These are phyloP conservation scores for Eutrema japonicum DNA, from an alignment of 345 rosid species.

Conservation along the genomic window DNA sequence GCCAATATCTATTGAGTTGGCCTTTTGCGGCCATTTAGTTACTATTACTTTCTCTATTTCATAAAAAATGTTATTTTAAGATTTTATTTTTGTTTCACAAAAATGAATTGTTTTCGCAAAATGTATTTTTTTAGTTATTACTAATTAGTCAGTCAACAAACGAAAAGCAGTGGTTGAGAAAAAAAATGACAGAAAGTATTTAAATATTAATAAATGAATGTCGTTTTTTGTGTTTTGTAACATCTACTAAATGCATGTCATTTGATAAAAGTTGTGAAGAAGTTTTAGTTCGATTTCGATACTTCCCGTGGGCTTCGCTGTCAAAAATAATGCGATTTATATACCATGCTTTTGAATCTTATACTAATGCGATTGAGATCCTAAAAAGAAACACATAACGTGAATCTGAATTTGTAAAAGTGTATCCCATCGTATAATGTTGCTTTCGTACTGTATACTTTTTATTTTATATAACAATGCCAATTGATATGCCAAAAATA, in stretches of 20 bases:
- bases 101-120: too few relatives aligned
- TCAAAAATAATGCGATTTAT: not conserved
- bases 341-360: slow-evolving; percentile 1
- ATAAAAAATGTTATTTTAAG: too few relatives aligned
- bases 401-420: slow-evolving; percentile 16
- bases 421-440: slow-evolving; percentile 8
- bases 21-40: too few relatives aligned
- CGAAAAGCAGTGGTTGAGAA: too few relatives aligned
- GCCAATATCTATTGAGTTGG: too few relatives aligned
- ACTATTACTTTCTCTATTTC: too few relatives aligned
- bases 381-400: not conserved
- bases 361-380: slow-evolving; percentile 7
- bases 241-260: too few relatives aligned
- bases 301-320: not conserved
- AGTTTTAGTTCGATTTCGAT: slow-evolving; percentile 35
- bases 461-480: not conserved
- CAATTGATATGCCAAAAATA: slow-evolving; percentile 3
- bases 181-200: not conserved
- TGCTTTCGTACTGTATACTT: slow-evolving; percentile 1
- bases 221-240: too few relatives aligned
- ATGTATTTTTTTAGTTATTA: too few relatives aligned
- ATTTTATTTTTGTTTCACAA: too few relatives aligned
- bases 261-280: slow-evolving; percentile 14
- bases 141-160: too few relatives aligned
- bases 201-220: not conserved